Conservation (phyloP, 1,284 basidiomycete species). For the Trichosporon faecale region DNA sequence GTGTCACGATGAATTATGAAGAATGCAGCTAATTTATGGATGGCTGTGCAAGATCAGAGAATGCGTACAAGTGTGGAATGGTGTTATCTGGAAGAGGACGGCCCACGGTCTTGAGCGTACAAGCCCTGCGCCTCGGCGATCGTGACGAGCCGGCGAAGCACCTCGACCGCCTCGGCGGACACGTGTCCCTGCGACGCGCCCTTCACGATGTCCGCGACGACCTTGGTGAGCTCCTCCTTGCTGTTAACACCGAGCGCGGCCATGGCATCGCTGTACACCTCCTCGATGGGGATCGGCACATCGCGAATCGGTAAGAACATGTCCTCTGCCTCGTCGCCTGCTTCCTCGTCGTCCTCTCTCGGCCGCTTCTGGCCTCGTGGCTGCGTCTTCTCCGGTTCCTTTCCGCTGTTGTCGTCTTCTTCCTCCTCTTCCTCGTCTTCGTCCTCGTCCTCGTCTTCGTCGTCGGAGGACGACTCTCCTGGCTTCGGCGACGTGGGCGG, state of each 20-base stretch:
- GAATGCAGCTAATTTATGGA: background rate
- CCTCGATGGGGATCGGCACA: constrained; percentile 33
- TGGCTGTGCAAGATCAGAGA: background rate
- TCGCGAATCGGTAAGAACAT: constrained; percentile 42
- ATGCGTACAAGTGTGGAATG: background rate
- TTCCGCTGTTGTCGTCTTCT: background rate
- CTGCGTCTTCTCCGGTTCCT: background rate
- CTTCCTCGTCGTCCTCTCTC: constrained; percentile 14
- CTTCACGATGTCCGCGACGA: constrained; percentile 21
- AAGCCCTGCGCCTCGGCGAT: constrained; percentile 18
- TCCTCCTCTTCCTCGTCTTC: constrained; percentile 7
- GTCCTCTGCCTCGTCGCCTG: constrained; percentile 57
- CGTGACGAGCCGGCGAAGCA: constrained; percentile 20
- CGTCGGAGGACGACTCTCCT: constrained; percentile 10
- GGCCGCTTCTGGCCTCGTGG: constrained; percentile 4
- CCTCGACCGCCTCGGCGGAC: constrained; percentile 22
- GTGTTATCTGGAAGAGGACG: background rate
- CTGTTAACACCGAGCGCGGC: constrained; percentile 19
- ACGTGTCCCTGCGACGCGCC: constrained; percentile 17
- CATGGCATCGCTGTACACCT: constrained; percentile 25
- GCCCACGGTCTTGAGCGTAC: background rate
- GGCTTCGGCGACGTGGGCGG: constrained; percentile 24
- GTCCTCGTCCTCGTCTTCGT: constrained; percentile 21
- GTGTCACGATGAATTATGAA: background rate
- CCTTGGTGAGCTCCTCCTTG: constrained; percentile 18